Base-by-base conservation (phyloP, 768 basidiomycete species). In the Hemileccinum rubropunctum region DNA sequence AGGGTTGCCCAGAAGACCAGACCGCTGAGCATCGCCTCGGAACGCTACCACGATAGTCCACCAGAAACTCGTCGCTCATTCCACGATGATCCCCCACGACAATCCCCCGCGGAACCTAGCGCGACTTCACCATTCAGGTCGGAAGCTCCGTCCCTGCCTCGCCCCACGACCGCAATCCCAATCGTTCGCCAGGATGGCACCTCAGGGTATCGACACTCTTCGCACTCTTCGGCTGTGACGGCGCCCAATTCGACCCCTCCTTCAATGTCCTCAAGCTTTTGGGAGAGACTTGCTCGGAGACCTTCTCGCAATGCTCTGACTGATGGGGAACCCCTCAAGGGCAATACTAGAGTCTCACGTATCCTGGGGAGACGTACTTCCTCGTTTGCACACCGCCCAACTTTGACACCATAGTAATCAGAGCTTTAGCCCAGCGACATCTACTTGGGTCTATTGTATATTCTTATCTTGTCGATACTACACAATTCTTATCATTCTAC, bases 261-360 rank as follows among this genome's bases (percentile, higher is more conserved):
- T 23, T 47, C 51, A 2, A 43, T 42, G 2, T 40, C 59, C 18
- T 50, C 58, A 4, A 54, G 55, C 23, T 27, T 68, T 47, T 68
- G 66, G 68, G 44, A 51, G 34, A 64, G 48, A 26, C 51, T 66
- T 23, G 59, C 48, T 21, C 50, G 55, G 18, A 52, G 45, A 18
- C 48, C 52, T 35, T 61, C 60, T 42, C 61, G 57, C 33, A 58
- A 42, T 34, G 34, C 18, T 4, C 14, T 49, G 8, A 40, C 18
- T 17, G 54, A 53, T 11, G 50, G 58, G n/a, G 64, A 51, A n/a
- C 21, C 42, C 3, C 12, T 48, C 11, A 58, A 54, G 34, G 42
- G 44, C 14, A 58, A 54, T 15, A 52, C 43, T 26, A 30, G 28
- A 2, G 50, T 65, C 3, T 58, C 58, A 15, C 63, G 65, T 50